phyloP scores from a whole-genome alignment of 352 stramenopile genomes.

The Globisporangium takayamanum region DNA sequence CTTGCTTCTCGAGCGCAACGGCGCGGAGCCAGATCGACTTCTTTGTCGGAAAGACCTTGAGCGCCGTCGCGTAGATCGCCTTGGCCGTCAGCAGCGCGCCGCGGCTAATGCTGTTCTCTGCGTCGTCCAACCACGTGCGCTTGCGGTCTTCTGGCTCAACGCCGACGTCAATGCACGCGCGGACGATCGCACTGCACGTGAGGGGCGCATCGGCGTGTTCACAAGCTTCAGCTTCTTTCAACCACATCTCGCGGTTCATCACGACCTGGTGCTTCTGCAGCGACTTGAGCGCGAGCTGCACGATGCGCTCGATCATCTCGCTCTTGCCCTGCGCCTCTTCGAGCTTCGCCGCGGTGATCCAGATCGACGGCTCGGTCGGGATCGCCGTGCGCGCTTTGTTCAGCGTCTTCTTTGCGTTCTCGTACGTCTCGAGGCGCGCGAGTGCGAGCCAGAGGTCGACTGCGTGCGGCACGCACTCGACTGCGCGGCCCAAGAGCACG shows the following conservation, averaged over 20 bases:
- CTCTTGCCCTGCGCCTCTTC: conserved; percentile 95
- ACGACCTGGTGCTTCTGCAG: conserved; percentile 90
- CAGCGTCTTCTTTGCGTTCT: conserved; percentile 96
- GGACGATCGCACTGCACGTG: conserved; percentile 94
- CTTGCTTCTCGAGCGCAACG: conserved; percentile 94
- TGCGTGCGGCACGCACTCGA: conserved; percentile 96
- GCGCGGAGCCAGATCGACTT: conserved; percentile 95
- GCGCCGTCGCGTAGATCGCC: conserved; percentile 91
- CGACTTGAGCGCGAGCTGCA: conserved; percentile 79
- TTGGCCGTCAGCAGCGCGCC: conserved; percentile 89
- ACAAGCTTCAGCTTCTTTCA: conserved; percentile 94
- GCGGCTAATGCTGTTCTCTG: conserved; percentile 84
- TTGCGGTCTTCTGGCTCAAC: conserved; percentile 95
- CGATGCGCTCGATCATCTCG: conserved; percentile 79
- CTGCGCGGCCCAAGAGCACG: conserved; percentile 93
- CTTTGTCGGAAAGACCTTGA: conserved; percentile 88
- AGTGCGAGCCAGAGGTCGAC: conserved; percentile 99
- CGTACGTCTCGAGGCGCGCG: conserved; percentile 96
- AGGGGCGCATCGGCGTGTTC: conserved; percentile 88
- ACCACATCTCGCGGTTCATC: conserved; percentile 93
- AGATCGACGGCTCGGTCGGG: conserved; percentile 95
- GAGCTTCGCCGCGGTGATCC: conserved; percentile 98
- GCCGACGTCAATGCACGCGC: conserved; percentile 90
- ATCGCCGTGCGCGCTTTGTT: conserved; percentile 94
- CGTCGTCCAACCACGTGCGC: conserved; percentile 97